Base-by-base conservation (phyloP, 345 rosid species). In the Pelargonium nanum region DNA sequence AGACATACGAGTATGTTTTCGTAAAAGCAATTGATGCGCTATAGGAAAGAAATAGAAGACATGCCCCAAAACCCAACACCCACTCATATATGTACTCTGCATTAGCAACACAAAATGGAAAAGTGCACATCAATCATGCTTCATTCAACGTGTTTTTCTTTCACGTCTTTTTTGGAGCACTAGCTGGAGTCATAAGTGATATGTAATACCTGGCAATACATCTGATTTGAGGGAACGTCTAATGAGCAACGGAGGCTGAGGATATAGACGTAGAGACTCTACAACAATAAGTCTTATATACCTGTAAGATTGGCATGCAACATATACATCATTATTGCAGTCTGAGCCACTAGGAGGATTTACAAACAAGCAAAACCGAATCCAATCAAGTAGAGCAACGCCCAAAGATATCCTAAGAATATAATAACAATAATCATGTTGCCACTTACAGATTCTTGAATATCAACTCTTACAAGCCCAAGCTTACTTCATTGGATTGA, bases 181-280 rank as follows among this genome's bases (percentile, higher is more conserved):
- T n/a, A 34, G 45, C 1, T 34, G 23, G 28, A n/a, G 8, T 20
- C 17, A 59, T 7, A 44, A 40, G 25, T 22, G 56, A 63, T 19
- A 67, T 5, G 3, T 51, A 60, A 61, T 80, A 86, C 98, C 98
- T 19, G 98, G 98, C 24, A 91, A 73, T 53, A 70, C 71, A 65
- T 88, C 96, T 26, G 86, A 60, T 68, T 85, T 78, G 44, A 88
- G 80, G 56, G 96, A 24, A 28, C 96, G 95, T 69, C 98, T 78
- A 60, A 91, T 88, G 21, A 91, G 86, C 71, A 91, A 60, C 23
- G 98, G 98, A 10, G 98, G 98, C 65, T 91, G 95, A 74, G 96
- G 98, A 77, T 78, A 91, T 72, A 91, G 74, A 52, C 95, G 96
- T 65, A 91, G 98, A 53, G 89, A 21, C 87, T 91, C 98, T 13